phyloP scores from a whole-genome alignment of 805 yeast genomes.

The Barnettozyma salicaria region DNA sequence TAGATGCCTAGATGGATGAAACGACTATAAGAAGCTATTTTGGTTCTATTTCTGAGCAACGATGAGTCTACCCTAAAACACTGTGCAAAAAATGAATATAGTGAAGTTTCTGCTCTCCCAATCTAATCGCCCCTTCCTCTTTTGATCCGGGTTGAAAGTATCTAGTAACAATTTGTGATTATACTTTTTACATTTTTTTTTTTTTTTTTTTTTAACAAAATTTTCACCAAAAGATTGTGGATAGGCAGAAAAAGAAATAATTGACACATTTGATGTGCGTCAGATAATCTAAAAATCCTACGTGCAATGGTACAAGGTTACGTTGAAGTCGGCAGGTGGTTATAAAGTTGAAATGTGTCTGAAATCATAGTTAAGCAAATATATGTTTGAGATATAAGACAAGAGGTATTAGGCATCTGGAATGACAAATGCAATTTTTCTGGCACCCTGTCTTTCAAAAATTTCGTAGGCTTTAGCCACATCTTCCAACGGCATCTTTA shows the following conservation, averaged over 20 bases:
- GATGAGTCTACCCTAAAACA: too few relatives aligned
- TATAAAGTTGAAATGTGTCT: too few relatives aligned
- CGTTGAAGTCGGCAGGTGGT: too few relatives aligned
- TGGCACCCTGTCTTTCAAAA: constrained; percentile 48
- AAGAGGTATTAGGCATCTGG: not conserved
- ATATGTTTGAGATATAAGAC: not conserved
- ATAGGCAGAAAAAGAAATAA: not conserved
- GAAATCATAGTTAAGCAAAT: not conserved
- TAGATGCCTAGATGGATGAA: too few relatives aligned
- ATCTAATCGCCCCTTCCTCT: too few relatives aligned
- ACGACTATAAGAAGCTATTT: too few relatives aligned
- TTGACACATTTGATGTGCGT: constrained; percentile 10
- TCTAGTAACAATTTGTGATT: not conserved
- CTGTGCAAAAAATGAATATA: too few relatives aligned
- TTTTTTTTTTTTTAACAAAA: constrained; percentile 1
- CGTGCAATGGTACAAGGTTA: too few relatives aligned
- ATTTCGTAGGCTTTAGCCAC: constrained; percentile 42
- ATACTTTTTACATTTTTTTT: constrained; percentile 1
- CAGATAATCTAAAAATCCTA: constrained; percentile 5
- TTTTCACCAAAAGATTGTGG: too few relatives aligned
- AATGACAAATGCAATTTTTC: constrained; percentile 44
- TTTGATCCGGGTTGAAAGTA: too few relatives aligned
- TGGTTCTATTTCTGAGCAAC: too few relatives aligned
- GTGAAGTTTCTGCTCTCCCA: too few relatives aligned
- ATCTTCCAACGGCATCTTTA: constrained; percentile 38